Evolutionary conservation across 495 filamentous ascomycete species (phyloP).

Genomic region (Alectoria sarmentosa): DNA sequence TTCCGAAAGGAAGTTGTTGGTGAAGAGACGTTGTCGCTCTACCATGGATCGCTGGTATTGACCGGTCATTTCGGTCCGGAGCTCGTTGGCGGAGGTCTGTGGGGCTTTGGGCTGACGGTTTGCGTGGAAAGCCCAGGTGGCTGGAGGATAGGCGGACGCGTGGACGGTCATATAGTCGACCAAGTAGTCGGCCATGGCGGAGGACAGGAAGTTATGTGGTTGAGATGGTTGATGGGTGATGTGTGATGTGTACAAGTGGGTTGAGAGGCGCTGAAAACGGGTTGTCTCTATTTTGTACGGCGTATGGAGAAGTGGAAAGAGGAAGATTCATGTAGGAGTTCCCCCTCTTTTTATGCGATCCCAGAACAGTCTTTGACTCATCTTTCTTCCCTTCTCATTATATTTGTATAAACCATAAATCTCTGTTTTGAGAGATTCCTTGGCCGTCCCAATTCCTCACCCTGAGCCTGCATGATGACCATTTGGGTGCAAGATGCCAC

Average conservation of each 20-base stretch:
- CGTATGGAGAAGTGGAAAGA: neutral
- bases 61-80: neutral
- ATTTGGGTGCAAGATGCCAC: too few species aligned
- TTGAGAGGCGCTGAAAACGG: neutral
- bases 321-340: neutral
- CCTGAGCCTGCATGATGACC: too few species aligned
- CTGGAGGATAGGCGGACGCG: neutral
- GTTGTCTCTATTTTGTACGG: neutral
- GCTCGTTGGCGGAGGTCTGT: neutral
- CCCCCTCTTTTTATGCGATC: neutral
- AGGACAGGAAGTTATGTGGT: neutral
- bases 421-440: neutral
- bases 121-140: neutral
- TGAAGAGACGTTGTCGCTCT: neutral
- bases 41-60: neutral
- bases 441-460: too few species aligned
- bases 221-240: neutral
- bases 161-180: neutral
- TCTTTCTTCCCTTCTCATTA: neutral
- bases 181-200: neutral
- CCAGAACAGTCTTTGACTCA: neutral
- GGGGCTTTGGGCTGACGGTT: neutral
- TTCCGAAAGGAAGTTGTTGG: neutral
- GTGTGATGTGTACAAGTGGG: neutral
- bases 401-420: neutral